Conservation (phyloP, 306 rosid genomes). For the Morella rubra region DNA sequence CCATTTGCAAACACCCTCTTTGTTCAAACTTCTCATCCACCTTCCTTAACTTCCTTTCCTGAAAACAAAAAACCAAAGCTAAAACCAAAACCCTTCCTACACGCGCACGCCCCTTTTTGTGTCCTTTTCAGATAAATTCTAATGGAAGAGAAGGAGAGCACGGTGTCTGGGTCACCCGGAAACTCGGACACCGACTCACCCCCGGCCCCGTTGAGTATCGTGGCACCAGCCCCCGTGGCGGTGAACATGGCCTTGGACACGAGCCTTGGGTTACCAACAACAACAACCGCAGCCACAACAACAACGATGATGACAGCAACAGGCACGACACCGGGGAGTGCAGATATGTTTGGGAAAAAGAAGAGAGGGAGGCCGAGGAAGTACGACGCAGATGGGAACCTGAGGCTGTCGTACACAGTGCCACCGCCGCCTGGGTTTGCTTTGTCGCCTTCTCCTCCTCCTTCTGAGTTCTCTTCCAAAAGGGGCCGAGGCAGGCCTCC, state of each 20-base stretch:
- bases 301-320: background rate
- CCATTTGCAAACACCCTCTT: constrained; percentile 53
- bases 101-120: background rate
- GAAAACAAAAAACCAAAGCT: background rate
- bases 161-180: constrained; percentile 37
- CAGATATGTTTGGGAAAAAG: constrained; percentile 62
- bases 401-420: constrained; percentile 35
- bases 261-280: constrained; percentile 5
- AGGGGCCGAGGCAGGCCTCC: constrained; percentile 64
- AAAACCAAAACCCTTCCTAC: background rate
- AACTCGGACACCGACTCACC: constrained; percentile 43
- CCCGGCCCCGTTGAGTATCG: constrained; percentile 26
- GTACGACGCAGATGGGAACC: constrained; percentile 71
- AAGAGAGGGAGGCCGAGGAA: constrained; percentile 89
- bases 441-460: constrained; percentile 41
- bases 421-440: constrained; percentile 47
- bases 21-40: constrained; percentile 46
- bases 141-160: constrained; percentile 57
- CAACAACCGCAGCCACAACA: background rate
- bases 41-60: constrained; percentile 26
- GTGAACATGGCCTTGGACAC: constrained; percentile 21
- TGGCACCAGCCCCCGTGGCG: constrained; percentile 27
- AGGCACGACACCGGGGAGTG: constrained; percentile 21
- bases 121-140: background rate
- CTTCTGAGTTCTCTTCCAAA: constrained; percentile 47